Base-by-base conservation (phyloP, 345 rosid species). In the Euphorbia tirucalli region DNA sequence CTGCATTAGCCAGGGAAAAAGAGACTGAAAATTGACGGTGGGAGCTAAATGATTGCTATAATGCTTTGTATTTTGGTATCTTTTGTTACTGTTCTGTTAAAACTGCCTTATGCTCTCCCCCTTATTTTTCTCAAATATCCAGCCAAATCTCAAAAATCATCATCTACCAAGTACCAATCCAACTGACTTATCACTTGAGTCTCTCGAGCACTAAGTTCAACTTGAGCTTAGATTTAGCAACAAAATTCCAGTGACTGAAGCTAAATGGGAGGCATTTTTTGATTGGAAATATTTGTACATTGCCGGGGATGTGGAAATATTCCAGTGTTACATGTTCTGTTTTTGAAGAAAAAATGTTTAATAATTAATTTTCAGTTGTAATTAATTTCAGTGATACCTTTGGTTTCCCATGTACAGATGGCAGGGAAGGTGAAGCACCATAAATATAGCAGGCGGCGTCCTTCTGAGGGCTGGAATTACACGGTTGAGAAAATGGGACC, bases 401-500 rank as follows among this genome's bases (percentile, higher is more conserved):
- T n/a, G 73, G 69, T 25, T 62, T 72, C 67, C 31, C 59, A 19
- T 77, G 30, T 76, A 27, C 84, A 92, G 98, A 68, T 89, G 77
- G 87, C 85, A 68, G 97, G 96, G 44, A 76, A 88, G 78, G 97
- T 95, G 68, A 81, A 89, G 74, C 81, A 90, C 80, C 97, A 95
- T 86, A 90, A 84, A 68, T 90, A 95, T 77, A 95, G 99, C 56
- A 85, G 97, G 74, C 81, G 92, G 7, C 95, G 97, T 15, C 72
- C 93, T 28, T 46, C 82, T n/a, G 84, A 87, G 14, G 99, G 97
- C 49, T 95, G 99, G 99, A 87, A 84, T 68, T 79, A 89, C 71
- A 89, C 93, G 2, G 93, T 92, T 22, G 97, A 92, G 81, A 95
- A 92, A 79, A 39, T 95, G 49, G 99, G 99, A 65, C 21, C 85